Evolutionary conservation across 140 eudicot species (phyloP), one percentile per base, ranked within the genome.

Genomic region (Cichorium intybus): DNA sequence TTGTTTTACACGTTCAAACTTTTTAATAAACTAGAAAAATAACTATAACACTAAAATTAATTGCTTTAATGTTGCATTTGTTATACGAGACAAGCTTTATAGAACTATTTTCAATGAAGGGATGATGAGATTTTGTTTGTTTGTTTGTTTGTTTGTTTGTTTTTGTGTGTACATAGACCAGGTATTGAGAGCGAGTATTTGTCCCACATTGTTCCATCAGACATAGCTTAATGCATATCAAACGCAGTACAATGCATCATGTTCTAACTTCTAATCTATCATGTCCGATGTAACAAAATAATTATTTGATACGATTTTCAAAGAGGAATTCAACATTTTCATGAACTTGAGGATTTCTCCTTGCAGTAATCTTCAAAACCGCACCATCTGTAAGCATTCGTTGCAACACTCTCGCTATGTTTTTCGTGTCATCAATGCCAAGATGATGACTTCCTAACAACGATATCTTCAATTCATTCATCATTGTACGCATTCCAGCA

Each of bases 401-500:
- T 51, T 78, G 99, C 79, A 88, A 48, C 37, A 92, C 95, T 69
- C 92, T 81, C 0, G 96, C 74, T 57, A 92, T 85, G 79, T 92
- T 92, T 70, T 79, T 85, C 0, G 99, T 64, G 77, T 92, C 98
- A 62, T 92, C 98, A 0, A 92, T 85, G 39, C 98, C 98, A 22
- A 92, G 93, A 76, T 92, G 99, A 79, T 92, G 99, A 63, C 93
- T 88, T 75, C 99, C 99, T 54, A 79, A 68, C 69, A 80, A 50
- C 3, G 74, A 83, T 17, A 92, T 72, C 33, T 78, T 61, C 29
- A 88, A 81, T 67, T 75, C 84, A 52, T 78, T 84, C 93, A 92
- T 81, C 99, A 92, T 92, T 11, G 99, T 80, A 47, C 80, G 62
- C 99, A 92, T 92, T 63, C 99, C 99, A 11, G 95, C 61, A 39